Conservation (phyloP, 2,329 filamentous ascomycete genomes). For the Monilinia laxa region DNA sequence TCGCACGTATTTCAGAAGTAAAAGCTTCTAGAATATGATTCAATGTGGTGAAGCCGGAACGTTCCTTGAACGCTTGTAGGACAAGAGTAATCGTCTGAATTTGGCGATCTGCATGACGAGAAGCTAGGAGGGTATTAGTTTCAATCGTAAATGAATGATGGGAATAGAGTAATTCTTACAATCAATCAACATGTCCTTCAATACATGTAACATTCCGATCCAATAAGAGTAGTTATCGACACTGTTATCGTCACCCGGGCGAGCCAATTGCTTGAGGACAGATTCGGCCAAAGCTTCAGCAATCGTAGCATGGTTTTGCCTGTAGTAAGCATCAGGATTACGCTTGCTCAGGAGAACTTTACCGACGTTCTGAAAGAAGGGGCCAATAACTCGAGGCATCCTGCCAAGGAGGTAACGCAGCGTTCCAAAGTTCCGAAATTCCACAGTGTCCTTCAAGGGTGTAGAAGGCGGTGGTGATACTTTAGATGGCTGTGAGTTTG, state of each 20-base stretch:
- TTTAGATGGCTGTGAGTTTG: neutral
- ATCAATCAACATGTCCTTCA: slow-evolving; percentile 79
- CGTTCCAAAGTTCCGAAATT: slow-evolving; percentile 74
- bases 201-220: slow-evolving; percentile 74
- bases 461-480: too few species aligned
- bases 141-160: slow-evolving; percentile 16
- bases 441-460: slow-evolving; percentile 35
- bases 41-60: slow-evolving; percentile 71
- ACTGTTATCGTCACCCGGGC: slow-evolving; percentile 46
- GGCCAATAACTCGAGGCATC: slow-evolving; percentile 75
- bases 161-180: slow-evolving; percentile 40
- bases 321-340: slow-evolving; percentile 62
- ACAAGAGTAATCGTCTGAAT: slow-evolving; percentile 69
- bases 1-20: slow-evolving; percentile 53
- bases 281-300: slow-evolving; percentile 69
- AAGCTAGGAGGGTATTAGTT: slow-evolving; percentile 22
- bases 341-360: slow-evolving; percentile 77
- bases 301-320: slow-evolving; percentile 53
- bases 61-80: slow-evolving; percentile 81
- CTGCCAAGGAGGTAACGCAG: slow-evolving; percentile 76
- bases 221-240: slow-evolving; percentile 74
- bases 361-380: slow-evolving; percentile 82
- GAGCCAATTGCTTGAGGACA: slow-evolving; percentile 64
- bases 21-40: slow-evolving; percentile 72
- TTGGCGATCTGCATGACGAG: slow-evolving; percentile 38